These are phyloP conservation scores for Apiospora malaysiana DNA, from an alignment of 2,329 filamentous ascomycete genomes.

Conservation along the genomic window DNA sequence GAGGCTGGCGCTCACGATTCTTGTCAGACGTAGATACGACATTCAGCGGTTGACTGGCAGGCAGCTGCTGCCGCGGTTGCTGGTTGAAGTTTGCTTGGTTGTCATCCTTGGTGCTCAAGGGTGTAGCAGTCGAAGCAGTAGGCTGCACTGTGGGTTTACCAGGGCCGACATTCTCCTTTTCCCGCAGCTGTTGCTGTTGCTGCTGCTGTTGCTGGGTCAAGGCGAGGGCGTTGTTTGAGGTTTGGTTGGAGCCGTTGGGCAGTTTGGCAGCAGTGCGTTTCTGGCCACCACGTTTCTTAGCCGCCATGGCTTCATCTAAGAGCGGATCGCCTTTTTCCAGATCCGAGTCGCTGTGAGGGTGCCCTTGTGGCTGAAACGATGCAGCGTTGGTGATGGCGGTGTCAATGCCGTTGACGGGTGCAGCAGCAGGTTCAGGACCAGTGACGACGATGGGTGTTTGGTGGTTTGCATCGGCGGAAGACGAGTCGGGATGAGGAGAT, in stretches of 20 bases:
- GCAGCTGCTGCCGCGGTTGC: slow-evolving; percentile 30
- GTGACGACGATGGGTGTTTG: neutral
- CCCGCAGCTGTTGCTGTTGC: slow-evolving; percentile 20
- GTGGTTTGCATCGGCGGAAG: neutral
- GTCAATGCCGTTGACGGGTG: slow-evolving; percentile 18
- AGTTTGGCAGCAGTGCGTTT: slow-evolving; percentile 34
- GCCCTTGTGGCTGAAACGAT: neutral
- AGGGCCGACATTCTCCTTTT: slow-evolving; percentile 26
- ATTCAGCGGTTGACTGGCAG: slow-evolving; percentile 15
- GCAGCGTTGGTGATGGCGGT: neutral
- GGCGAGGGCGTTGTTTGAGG: neutral
- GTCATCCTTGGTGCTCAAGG: slow-evolving; percentile 31
- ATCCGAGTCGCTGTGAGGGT: slow-evolving; percentile 1
- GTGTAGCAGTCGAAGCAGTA: slow-evolving; percentile 26
- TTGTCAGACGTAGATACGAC: slow-evolving; percentile 22
- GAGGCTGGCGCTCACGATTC: slow-evolving; percentile 25
- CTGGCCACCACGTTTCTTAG: slow-evolving; percentile 38
- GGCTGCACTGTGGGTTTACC: slow-evolving; percentile 19
- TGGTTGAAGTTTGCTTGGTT: slow-evolving; percentile 31
- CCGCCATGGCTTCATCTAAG: slow-evolving; percentile 31
- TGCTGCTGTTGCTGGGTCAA: slow-evolving; percentile 5
- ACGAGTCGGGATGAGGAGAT: slow-evolving; percentile 1
- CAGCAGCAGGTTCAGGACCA: neutral
- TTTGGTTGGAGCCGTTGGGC: slow-evolving; percentile 15
- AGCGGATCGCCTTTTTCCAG: slow-evolving; percentile 14